Percentiles rank a stretch among this genome's conserved stretches.
Evolutionary conservation across 306 rosid species (phyloP).

Genomic region (Vigna trinervia): DNA sequence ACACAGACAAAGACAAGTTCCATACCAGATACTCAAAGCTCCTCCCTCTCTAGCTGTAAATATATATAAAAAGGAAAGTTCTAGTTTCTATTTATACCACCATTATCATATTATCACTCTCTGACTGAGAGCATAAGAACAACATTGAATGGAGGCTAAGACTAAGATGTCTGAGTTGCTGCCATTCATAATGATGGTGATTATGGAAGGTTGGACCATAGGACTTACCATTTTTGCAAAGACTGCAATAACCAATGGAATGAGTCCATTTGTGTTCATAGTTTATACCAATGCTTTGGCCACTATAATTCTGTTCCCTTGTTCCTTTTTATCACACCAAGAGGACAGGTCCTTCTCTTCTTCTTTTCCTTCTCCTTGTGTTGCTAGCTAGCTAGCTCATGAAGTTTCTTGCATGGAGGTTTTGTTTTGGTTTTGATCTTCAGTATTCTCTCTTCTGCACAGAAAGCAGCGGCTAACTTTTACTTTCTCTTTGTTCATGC

Average conservation of each 20-base stretch:
- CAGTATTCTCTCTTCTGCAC: slow-evolving; percentile 36
- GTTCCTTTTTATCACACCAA: slow-evolving; percentile 57
- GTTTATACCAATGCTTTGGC: slow-evolving; percentile 66
- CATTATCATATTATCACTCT: neutral
- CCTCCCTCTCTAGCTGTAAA: neutral
- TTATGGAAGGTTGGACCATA: slow-evolving; percentile 74
- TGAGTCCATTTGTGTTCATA: slow-evolving; percentile 77
- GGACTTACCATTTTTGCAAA: slow-evolving; percentile 72
- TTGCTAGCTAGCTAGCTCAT: neutral
- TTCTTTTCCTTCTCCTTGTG: neutral
- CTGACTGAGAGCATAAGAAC: neutral
- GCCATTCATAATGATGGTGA: slow-evolving; percentile 65
- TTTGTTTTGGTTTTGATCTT: slow-evolving; percentile 17
- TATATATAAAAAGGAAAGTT: neutral
- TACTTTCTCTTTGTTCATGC: slow-evolving; percentile 59
- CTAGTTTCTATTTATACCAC: slow-evolving; percentile 30
- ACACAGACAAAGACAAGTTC: neutral
- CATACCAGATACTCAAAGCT: too few relatives aligned
- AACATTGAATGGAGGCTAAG: slow-evolving; percentile 42
- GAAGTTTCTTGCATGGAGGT: slow-evolving; percentile 33
- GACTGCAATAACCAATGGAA: slow-evolving; percentile 66
- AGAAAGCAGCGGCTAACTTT: slow-evolving; percentile 59
- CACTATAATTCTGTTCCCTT: slow-evolving; percentile 61
- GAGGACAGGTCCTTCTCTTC: slow-evolving; percentile 47
- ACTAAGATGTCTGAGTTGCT: slow-evolving; percentile 47